Evolutionary conservation across 2,329 filamentous ascomycete genomes (phyloP).

Genomic region (Apiospora hydei): DNA sequence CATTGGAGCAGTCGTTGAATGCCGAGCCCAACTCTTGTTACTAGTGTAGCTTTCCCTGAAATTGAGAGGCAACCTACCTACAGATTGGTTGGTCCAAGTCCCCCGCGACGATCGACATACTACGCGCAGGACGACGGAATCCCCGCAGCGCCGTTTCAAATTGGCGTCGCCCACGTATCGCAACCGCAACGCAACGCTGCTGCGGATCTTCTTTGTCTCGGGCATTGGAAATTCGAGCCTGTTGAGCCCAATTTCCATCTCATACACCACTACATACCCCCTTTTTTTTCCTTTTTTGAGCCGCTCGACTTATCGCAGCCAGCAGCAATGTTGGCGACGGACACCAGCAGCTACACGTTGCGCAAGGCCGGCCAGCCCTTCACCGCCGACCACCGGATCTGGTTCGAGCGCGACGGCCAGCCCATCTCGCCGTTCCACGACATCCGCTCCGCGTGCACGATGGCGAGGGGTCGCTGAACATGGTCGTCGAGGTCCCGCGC

Average conservation of each 20-base stretch:
- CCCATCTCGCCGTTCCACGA: constrained; percentile 95
- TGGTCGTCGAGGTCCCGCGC: constrained; percentile 96
- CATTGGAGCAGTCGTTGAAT: neutral
- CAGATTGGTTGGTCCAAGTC: neutral
- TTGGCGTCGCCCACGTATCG: neutral
- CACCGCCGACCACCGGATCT: constrained; percentile 94
- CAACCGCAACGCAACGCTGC: neutral
- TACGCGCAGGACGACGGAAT: neutral
- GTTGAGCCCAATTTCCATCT: neutral
- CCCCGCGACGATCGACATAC: neutral
- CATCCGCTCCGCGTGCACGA: constrained; percentile 93
- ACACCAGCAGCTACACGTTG: constrained; percentile 71
- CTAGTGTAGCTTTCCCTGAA: neutral
- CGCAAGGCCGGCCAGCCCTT: constrained; percentile 86
- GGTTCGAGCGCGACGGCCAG: constrained; percentile 92
- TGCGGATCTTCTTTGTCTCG: neutral
- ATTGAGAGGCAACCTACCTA: neutral
- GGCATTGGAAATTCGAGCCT: neutral
- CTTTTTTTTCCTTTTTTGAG: neutral
- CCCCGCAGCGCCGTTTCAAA: constrained; percentile 1
- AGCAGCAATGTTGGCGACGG: constrained; percentile 45
- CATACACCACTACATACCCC: neutral
- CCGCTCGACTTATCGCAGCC: neutral
- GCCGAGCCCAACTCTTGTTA: neutral
- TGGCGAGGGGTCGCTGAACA: constrained; percentile 93